Percentiles rank a stretch among this genome's conserved stretches.
Conservation (phyloP, 441 rosid species). For the Populus tomentosa region DNA sequence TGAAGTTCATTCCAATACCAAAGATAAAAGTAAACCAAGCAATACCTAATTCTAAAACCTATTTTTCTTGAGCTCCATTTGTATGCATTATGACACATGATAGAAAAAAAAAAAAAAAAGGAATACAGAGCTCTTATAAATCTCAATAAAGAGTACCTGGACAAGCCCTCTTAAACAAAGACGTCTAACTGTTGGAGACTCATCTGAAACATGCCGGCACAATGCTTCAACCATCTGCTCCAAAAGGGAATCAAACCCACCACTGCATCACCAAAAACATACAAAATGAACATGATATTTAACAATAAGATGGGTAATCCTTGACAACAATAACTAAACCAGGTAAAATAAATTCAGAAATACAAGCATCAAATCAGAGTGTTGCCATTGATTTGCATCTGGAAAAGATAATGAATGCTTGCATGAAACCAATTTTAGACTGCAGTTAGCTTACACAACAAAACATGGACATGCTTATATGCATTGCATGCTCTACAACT, state of each 20-base stretch:
- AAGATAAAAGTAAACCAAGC: background rate
- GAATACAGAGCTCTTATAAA: background rate
- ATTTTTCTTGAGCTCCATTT: background rate
- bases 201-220: constrained; percentile 96
- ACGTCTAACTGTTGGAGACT: constrained; percentile 89
- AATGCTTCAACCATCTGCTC: constrained; percentile 96
- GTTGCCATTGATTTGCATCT: background rate
- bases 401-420: background rate
- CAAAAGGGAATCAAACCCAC: constrained; percentile 67
- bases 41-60: background rate
- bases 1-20: background rate
- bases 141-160: constrained; percentile 45
- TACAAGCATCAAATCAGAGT: background rate
- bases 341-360: background rate
- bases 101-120: background rate
- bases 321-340: background rate
- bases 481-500: background rate
- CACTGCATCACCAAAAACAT: constrained; percentile 50
- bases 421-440: background rate
- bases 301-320: background rate
- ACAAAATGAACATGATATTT: constrained; percentile 14
- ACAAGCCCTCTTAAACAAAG: constrained; percentile 97
- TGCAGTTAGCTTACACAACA: background rate
- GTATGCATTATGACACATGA: constrained; percentile 8
- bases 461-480: background rate